Evolutionary conservation across 306 rosid genomes (phyloP), one percentile per base, ranked within the genome.

Genomic region (Adenanthera pavonina): DNA sequence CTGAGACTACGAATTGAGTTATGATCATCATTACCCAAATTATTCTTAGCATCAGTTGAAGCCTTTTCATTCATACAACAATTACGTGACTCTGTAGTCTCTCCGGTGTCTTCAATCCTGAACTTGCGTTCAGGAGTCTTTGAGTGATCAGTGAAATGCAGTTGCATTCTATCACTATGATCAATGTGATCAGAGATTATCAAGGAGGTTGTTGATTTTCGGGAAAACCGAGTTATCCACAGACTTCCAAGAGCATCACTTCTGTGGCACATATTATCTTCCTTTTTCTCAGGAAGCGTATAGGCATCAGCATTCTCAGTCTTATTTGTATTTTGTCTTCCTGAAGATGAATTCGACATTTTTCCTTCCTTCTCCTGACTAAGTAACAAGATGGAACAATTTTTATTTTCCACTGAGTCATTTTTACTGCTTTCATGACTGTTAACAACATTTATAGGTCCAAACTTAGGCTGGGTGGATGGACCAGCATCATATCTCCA

Each of bases 171-270:
- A 78, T 73, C 70, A 69, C 67, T 79, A 43, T 78, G 86, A 33
- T 67, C 82, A 51, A 53, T 72, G 43, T 51, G 77, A 83, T 82
- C 87, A 72, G 62, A 48, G 38, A 57, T 68, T 70, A 71, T 43
- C 56, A 76, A 57, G 57, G 89, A 68, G 66, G 87, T 52, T 20
- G 82, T 48, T 51, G 82, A 54, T 85, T 91, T 91, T 53, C 86
- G 69, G 43, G 78, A 84, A 64, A 94, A 90, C 17, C 92, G 87
- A 82, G 88, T 89, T 81, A 91, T 85, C 98, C 97, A 90, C 75
- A 79, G 49, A 84, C 89, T 91, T 86, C 60, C 81, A 52, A 80
- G 60, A 43, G 80, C 83, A 64, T 75, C 84, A 38, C 80, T 87
- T 73, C 77, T 79, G 79, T 20, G 73, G 79, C 64, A 34, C 62